Evolutionary conservation across 768 basidiomycete genomes (phyloP).

Genomic region (Tricholoma sp.): DNA sequence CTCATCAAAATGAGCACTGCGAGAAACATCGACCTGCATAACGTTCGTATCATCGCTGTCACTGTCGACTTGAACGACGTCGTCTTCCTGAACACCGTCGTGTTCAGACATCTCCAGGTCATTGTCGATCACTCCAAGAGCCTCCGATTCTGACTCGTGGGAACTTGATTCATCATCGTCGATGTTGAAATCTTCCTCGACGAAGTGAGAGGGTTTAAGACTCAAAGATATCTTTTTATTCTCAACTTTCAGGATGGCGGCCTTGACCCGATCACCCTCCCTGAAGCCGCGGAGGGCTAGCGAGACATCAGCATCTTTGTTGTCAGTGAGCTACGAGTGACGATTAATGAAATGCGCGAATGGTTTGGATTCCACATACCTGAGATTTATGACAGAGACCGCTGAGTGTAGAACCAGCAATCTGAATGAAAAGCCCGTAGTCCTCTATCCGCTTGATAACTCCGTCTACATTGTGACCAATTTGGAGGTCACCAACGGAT

Average conservation of each 20-base stretch:
- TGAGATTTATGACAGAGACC: slow-evolving; percentile 95
- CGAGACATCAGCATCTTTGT: slow-evolving; percentile 71
- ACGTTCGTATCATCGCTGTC: slow-evolving; percentile 28
- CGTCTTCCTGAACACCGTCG: slow-evolving; percentile 20
- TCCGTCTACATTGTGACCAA: slow-evolving; percentile 79
- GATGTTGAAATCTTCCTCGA: slow-evolving; percentile 52
- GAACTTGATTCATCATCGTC: slow-evolving; percentile 25
- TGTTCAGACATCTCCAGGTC: slow-evolving; percentile 18
- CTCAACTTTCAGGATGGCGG: slow-evolving; percentile 67
- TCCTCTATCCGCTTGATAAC: slow-evolving; percentile 76
- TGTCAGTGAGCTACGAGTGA: slow-evolving; percentile 72
- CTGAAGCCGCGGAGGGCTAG: slow-evolving; percentile 78
- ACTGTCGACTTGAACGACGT: slow-evolving; percentile 12
- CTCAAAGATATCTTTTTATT: slow-evolving; percentile 78
- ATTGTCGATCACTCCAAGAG: slow-evolving; percentile 27
- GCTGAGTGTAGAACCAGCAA: slow-evolving; percentile 77
- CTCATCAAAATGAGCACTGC: slow-evolving; percentile 21
- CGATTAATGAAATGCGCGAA: not conserved
- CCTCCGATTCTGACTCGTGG: slow-evolving; percentile 19
- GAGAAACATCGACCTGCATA: slow-evolving; percentile 43
- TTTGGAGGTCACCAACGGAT: slow-evolving; percentile 52
- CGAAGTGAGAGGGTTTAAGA: slow-evolving; percentile 86
- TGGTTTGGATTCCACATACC: slow-evolving; percentile 35
- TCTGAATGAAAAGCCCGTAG: slow-evolving; percentile 90
- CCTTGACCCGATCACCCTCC: slow-evolving; percentile 83